Evolutionary conservation across 495 filamentous ascomycete genomes (phyloP).

Genomic region (Penicillium paxilli): DNA sequence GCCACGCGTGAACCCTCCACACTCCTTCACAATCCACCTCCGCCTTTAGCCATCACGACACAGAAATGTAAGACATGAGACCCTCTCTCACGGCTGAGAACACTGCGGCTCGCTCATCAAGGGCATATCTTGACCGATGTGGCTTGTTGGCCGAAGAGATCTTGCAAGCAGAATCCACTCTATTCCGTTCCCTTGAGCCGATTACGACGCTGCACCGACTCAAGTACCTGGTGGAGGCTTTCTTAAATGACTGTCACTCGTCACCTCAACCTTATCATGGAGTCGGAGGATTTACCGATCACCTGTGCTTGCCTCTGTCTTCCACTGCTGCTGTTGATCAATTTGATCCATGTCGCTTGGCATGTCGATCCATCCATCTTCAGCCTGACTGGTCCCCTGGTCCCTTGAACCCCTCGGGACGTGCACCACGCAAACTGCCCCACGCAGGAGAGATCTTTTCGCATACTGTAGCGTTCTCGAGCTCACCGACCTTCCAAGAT

Average conservation of each 20-base stretch:
- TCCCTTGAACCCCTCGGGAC: background rate
- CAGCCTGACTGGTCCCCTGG: background rate
- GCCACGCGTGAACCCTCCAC: slow-evolving; percentile 1
- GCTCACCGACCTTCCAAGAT: slow-evolving; percentile 5
- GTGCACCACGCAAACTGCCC: background rate
- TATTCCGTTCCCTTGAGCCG: no score
- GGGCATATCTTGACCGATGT: background rate
- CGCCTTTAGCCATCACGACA: background rate
- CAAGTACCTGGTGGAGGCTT: background rate
- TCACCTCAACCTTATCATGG: slow-evolving; percentile 4
- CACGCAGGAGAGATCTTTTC: background rate
- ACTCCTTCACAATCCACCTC: background rate
- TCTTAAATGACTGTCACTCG: background rate
- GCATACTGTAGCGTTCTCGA: background rate
- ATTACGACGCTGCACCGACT: background rate
- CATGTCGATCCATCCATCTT: slow-evolving; percentile 10
- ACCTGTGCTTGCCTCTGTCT: slow-evolving; percentile 6
- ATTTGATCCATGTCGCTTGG: slow-evolving; percentile 30
- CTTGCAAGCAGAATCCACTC: background rate
- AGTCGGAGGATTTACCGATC: slow-evolving; percentile 25
- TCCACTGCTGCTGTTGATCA: slow-evolving; percentile 21
- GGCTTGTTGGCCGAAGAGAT: background rate
- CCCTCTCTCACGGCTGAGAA: background rate
- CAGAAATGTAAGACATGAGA: no score
- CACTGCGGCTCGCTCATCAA: background rate